Evolutionary conservation across 805 yeast species (phyloP), one percentile per base, ranked within the genome.

Genomic region (Suhomyces emberorum): DNA sequence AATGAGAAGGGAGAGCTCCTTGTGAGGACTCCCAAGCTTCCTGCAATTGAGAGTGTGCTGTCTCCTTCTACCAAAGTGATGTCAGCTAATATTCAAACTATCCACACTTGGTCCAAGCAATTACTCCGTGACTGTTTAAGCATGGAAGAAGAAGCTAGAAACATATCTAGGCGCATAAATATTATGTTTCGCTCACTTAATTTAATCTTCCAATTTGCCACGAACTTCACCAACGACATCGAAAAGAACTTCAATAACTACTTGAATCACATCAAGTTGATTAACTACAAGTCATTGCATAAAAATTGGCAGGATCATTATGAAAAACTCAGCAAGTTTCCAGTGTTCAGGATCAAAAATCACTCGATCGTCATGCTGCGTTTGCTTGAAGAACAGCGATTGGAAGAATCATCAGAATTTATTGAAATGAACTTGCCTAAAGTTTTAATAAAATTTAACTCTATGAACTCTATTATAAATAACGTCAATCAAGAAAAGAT

Each of bases 91-190:
- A 43, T 76, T n/a, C 69, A 72, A 6, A 50, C 69, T 1, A 72
- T 73, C 44, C 57, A 69, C n/a, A 74, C 72, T 0, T 77, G 82
- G 82, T 55, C 75, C 12, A 61, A 69, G 16, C 72, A 76, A 1
- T 43, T 76, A 15, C 58, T 64, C 24, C 65, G 69, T 1, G 75
- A 72, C 41, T 48, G 70, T 32, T 17, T 55, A 19, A 46, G 62
- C 30, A 49, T 66, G 36, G 51, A 62, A 38, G 62, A 58, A 27
- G 43, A 47, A 15, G 46, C 58, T 14, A 48, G 49, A 3, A 59
- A 53, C 5, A 49, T 61, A 4, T 46, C 61, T 4, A 43, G 44
- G 2, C 70, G 70, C 31, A 59, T 73, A 16, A 59, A 61, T 23
- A 54, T 55, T 4, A 61, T 77, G 15, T 68, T 77, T 49, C 65